phyloP scores from a whole-genome alignment of 257 asterid genomes.

The Nicotiana knightiana region DNA sequence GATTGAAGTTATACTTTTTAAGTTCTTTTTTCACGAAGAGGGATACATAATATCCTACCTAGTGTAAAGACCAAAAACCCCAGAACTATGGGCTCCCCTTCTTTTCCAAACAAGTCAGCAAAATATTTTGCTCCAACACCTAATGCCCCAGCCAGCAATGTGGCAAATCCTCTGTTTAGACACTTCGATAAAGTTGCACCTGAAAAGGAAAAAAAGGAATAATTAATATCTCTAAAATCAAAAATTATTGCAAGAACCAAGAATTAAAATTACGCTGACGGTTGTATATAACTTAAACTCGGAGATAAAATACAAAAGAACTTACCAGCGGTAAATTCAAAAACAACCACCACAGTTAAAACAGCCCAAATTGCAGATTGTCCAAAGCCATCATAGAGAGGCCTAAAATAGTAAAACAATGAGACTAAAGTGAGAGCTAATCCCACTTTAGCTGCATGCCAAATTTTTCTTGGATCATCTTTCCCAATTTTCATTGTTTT shows the following conservation, averaged over 20 bases:
- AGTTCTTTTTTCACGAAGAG: background rate
- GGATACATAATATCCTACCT: conserved; percentile 28
- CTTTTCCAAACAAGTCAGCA: conserved; percentile 50
- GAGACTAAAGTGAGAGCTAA: conserved; percentile 33
- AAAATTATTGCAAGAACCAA: background rate
- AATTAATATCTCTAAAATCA: background rate
- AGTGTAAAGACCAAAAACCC: conserved; percentile 55
- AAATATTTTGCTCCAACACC: conserved; percentile 75
- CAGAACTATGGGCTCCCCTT: conserved; percentile 61
- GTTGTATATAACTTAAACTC: too few relatives aligned
- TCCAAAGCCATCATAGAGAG: conserved; percentile 32
- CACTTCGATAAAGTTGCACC: conserved; percentile 72
- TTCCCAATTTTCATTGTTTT: conserved; percentile 19
- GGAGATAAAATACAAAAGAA: background rate
- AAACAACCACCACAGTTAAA: conserved; percentile 35
- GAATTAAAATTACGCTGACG: background rate
- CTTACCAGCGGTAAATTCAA: conserved; percentile 36
- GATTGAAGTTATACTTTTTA: background rate
- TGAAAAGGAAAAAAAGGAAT: background rate
- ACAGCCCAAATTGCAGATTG: conserved; percentile 39
- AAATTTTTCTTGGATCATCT: conserved; percentile 33
- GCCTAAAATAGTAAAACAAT: conserved; percentile 25
- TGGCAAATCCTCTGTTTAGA: conserved; percentile 66
- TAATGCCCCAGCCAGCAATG: conserved; percentile 63
- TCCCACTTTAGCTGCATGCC: conserved; percentile 37